A percentile compares a stretch with the other conserved stretches of the same genome.
Conservation (phyloP, 306 rosid genomes). For the Nissolia schottii region DNA sequence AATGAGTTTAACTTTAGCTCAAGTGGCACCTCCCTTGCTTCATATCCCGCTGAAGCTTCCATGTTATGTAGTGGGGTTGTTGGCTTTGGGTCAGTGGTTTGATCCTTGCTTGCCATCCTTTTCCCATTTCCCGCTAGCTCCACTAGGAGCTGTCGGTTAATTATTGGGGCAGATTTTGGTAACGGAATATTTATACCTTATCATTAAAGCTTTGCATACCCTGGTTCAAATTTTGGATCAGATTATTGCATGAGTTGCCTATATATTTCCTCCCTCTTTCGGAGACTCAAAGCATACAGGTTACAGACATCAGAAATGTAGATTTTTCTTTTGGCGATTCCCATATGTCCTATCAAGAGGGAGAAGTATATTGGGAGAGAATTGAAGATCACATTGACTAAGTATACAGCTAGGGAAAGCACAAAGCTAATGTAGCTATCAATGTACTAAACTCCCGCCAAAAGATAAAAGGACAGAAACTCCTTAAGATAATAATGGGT, state of each 20-base stretch:
- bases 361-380: background rate
- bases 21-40: no score
- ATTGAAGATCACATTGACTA: no score
- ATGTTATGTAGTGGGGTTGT: no score
- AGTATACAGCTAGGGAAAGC: background rate
- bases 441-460: background rate
- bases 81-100: no score
- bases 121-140: no score
- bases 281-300: background rate
- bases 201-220: background rate
- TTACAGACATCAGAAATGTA: no score
- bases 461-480: background rate
- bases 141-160: background rate
- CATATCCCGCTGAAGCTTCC: no score
- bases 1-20: no score
- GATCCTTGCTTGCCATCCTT: no score
- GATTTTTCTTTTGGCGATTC: background rate
- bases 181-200: background rate
- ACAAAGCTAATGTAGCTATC: background rate
- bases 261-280: background rate
- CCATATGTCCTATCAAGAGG: background rate
- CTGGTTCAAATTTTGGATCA: background rate
- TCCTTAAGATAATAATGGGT: background rate
- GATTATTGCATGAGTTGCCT: background rate
- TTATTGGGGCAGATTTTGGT: background rate